Base-by-base conservation (phyloP, 2,329 filamentous ascomycete species). In the Diaporthe ampelina region DNA sequence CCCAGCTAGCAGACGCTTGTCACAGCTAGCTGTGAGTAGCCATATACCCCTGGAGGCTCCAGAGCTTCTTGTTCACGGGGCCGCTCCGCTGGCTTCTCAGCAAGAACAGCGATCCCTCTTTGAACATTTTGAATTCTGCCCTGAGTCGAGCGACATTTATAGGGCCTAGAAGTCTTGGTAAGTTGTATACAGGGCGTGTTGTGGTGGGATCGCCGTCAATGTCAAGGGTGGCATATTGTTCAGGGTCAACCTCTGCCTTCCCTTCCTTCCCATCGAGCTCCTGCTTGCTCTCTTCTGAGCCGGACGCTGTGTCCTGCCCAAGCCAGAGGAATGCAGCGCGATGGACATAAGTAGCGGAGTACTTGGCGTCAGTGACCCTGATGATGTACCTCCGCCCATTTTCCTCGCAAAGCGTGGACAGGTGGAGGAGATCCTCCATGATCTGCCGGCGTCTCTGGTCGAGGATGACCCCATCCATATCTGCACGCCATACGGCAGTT, bases 41-140 rank as follows among this genome's bases (percentile, higher is more conserved):
- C 45, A 90, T 61, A 77, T 89, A 92, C 1, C 89, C 89, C 75
- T 92, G 88, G 11, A 92, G 79, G 75, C 86, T 88, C 90, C 90
- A 92, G 10, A 92, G 82, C 70, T 86, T 83, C 72, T 86, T 73
- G 79, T 90, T 88, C 59, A 90, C 65, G 19, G 83, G 80, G 29
- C 84, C 79, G 10, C 86, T 88, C 50, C 83, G 81, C 75, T 78
- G 82, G 77, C 81, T 83, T 75, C 81, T 83, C 71, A 90, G 77
- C 74, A 90, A 81, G 70, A 86, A 83, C 26, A 88, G 80, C 11
- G 80, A 83, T 3, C 83, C 83, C 0, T 85, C 79, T 3, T 77
- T 78, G 29, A 88, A 83, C 29, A 83, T 73, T 0, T 73, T 50
- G 1, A 84, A 80, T 35, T 82, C 79, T 1, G 79, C 43, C 61